Percentiles rank a stretch among this genome's conserved stretches.
These are phyloP conservation scores for Fusarium tanahbumbuense DNA, from an alignment of 2,329 filamentous ascomycete genomes.

Conservation along the genomic window DNA sequence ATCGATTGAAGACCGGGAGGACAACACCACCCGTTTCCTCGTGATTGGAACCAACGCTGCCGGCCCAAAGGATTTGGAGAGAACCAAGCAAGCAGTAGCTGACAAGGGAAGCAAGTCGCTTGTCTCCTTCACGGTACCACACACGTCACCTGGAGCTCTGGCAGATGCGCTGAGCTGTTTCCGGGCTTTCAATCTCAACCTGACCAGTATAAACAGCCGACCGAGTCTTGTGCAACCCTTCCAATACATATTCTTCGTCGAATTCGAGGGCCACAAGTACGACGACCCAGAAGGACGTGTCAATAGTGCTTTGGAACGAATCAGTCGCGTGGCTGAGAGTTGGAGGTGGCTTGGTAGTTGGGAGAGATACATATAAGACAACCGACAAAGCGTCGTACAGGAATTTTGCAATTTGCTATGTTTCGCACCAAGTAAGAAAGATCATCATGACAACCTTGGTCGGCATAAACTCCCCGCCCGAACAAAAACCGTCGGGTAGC, in stretches of 20 bases:
- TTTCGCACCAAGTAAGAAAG: conserved; percentile 21
- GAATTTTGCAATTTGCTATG: background rate
- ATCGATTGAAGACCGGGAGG: conserved; percentile 77
- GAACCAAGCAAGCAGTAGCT: conserved; percentile 44
- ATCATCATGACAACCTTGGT: conserved; percentile 16
- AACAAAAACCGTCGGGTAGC: conserved; percentile 21
- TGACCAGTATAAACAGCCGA: conserved; percentile 90
- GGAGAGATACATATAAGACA: conserved; percentile 55
- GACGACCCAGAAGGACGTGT: conserved; percentile 68
- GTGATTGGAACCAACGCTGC: conserved; percentile 62
- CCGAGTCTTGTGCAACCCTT: conserved; percentile 81
- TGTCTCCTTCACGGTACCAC: conserved; percentile 84
- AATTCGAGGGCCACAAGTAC: conserved; percentile 75
- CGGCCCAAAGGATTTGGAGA: conserved; percentile 43
- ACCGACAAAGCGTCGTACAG: conserved; percentile 31
- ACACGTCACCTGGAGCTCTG: conserved; percentile 81
- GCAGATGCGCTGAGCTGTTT: conserved; percentile 86
- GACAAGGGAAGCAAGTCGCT: conserved; percentile 72
- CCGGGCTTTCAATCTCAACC: conserved; percentile 76
- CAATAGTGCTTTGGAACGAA: conserved; percentile 67
- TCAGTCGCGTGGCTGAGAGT: conserved; percentile 67
- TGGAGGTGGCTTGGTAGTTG: conserved; percentile 79
- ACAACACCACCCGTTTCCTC: conserved; percentile 85
- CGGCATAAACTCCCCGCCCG: conserved; percentile 26
- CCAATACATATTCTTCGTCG: conserved; percentile 95